phyloP scores from a whole-genome alignment of 352 stramenopile genomes.

The Pythium grandisporangium region DNA sequence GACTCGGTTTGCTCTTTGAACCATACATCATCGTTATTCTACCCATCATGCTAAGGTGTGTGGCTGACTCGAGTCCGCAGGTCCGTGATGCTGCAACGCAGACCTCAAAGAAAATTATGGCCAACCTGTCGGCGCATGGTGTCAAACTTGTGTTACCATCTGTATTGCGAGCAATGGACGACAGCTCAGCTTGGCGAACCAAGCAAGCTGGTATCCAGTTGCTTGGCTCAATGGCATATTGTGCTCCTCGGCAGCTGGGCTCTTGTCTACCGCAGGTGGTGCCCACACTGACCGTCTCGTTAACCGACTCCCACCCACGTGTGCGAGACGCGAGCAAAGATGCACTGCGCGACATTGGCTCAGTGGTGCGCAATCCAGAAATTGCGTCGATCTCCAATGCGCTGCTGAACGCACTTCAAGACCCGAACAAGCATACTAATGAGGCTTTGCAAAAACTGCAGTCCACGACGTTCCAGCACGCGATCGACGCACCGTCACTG shows the following conservation, averaged over 20 bases:
- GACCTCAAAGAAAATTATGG: slow-evolving; percentile 97
- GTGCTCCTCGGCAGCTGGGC: slow-evolving; percentile 97
- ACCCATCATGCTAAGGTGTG: slow-evolving; percentile 97
- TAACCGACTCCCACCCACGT: slow-evolving; percentile 98
- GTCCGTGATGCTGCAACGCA: slow-evolving; percentile 94
- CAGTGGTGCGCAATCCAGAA: slow-evolving; percentile 98
- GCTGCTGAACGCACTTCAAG: slow-evolving; percentile 94
- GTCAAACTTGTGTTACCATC: slow-evolving; percentile 99
- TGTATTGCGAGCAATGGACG: slow-evolving; percentile 92
- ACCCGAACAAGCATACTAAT: slow-evolving; percentile 89
- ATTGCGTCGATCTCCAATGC: slow-evolving; percentile 92
- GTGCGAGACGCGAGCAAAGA: slow-evolving; percentile 95
- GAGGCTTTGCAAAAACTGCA: slow-evolving; percentile 96
- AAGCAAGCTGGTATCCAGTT: slow-evolving; percentile 98
- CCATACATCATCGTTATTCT: slow-evolving; percentile 98
- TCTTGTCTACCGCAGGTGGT: slow-evolving; percentile 98
- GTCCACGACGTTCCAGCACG: slow-evolving; percentile 98
- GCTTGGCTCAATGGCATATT: slow-evolving; percentile 95
- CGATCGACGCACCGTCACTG: slow-evolving; percentile 98
- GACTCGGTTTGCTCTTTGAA: slow-evolving; percentile 98
- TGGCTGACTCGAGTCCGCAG: slow-evolving; percentile 93
- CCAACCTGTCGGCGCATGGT: slow-evolving; percentile 96
- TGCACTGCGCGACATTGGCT: slow-evolving; percentile 95
- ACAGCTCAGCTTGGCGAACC: slow-evolving; percentile 95
- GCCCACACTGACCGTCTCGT: slow-evolving; percentile 94